These are phyloP conservation scores for Podila minutissima DNA, from an alignment of 192 early-diverging fungal species.

Conservation along the genomic window DNA sequence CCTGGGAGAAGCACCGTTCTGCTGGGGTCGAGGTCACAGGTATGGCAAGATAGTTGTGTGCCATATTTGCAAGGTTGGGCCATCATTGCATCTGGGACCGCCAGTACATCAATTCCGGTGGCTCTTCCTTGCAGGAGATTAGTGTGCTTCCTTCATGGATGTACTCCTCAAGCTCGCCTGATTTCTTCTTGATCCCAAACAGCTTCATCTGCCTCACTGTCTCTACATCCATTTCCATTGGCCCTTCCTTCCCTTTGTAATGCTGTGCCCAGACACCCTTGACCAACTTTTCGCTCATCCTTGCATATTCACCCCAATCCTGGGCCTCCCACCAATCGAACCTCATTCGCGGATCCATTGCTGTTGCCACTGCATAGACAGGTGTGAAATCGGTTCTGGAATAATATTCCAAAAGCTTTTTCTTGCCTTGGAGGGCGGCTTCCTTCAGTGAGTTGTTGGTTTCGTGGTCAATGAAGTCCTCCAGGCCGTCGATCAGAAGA, in stretches of 20 bases:
- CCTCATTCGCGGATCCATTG: constrained; percentile 33
- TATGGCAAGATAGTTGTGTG: constrained; percentile 18
- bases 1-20: constrained; percentile 23
- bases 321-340: constrained; percentile 21
- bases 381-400: constrained; percentile 25
- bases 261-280: not conserved
- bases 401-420: constrained; percentile 27
- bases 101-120: constrained; percentile 12
- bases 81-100: constrained; percentile 7
- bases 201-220: constrained; percentile 3
- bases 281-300: not conserved
- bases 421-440: constrained; percentile 12
- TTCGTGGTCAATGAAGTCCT: constrained; percentile 16
- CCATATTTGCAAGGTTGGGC: constrained; percentile 19
- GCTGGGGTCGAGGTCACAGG: constrained; percentile 20
- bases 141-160: constrained; percentile 5
- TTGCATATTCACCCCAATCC: constrained; percentile 6
- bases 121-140: constrained; percentile 2
- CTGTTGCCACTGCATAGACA: constrained; percentile 30
- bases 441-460: not conserved
- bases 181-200: constrained; percentile 9
- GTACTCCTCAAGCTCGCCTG: constrained; percentile 17
- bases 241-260: constrained; percentile 21
- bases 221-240: not conserved
- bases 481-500: constrained; percentile 8